phyloP scores from a whole-genome alignment of 2,329 filamentous ascomycete species.

The Cordyceps pruinosa region DNA sequence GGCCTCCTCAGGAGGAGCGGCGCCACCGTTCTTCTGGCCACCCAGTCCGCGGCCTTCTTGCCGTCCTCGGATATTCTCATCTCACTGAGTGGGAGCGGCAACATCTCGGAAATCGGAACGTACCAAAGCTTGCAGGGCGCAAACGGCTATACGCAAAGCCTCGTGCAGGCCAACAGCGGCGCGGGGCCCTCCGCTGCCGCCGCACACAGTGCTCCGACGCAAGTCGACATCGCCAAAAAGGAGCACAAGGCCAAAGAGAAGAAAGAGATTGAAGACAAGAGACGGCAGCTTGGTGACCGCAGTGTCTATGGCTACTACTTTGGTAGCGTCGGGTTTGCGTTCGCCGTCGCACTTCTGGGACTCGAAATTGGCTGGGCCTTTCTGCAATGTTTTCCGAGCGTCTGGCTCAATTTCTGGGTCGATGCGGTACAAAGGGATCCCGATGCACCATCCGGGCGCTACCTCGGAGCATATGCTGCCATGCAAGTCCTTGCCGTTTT shows the following conservation, averaged over 20 bases:
- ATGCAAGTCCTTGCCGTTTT: constrained; percentile 18
- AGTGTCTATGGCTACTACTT: constrained; percentile 25
- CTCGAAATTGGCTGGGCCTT: constrained; percentile 22
- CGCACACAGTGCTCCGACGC: not conserved
- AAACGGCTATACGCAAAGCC: not conserved
- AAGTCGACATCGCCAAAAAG: not conserved
- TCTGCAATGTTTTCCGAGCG: constrained; percentile 23
- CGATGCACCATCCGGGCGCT: constrained; percentile 12
- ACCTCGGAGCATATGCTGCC: constrained; percentile 22
- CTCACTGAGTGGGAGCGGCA: constrained; percentile 15
- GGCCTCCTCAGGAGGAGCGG: constrained; percentile 24
- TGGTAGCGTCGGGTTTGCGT: constrained; percentile 21
- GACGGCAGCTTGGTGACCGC: constrained; percentile 23
- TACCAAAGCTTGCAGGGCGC: constrained; percentile 15
- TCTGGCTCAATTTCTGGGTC: constrained; percentile 28
- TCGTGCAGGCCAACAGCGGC: not conserved
- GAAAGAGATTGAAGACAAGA: constrained; percentile 15
- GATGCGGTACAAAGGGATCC: constrained; percentile 17
- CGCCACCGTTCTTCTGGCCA: constrained; percentile 32
- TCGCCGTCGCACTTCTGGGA: constrained; percentile 17
- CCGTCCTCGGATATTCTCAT: constrained; percentile 19
- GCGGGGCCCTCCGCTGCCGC: not conserved
- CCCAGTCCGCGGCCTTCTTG: constrained; percentile 28
- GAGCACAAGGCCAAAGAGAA: constrained; percentile 20
- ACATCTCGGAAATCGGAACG: constrained; percentile 27